Evolutionary conservation across 1,284 basidiomycete species (phyloP), one percentile per base, ranked within the genome.

Genomic region (Ceratobasidium papillatum): DNA sequence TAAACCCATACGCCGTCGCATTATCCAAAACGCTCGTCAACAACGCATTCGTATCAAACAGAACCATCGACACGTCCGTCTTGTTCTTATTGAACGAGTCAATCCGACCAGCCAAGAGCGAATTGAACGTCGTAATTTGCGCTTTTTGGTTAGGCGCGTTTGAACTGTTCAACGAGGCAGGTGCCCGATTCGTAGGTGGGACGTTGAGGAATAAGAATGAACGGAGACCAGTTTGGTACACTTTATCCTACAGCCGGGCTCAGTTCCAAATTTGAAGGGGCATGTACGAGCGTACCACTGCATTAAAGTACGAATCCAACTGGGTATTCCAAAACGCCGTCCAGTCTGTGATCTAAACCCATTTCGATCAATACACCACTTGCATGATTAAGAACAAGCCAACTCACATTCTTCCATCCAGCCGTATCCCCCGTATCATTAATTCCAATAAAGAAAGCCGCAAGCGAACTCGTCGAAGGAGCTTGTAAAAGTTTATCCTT

Each of bases 401-500:
- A 3, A 76, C 80, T 30, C 77, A 87, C 86, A 9, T 85, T 85
- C 5, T 81, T 77, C 77, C 86, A 87, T 56, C 79, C 79, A n/a
- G 84, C 74, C 0, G 85, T 84, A 78, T 88, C 87, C 2, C 86
- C 86, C 0, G 87, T 87, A 77, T 88, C 87, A 78, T 88, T 88
- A 66, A 88, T 88, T 4, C 87, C 87, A 74, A 88, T 88, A 86
- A 86, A 89, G 87, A 87, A 89, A 1, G 83, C 82, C 2, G 86
- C 85, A 41, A 88, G 78, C 0, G 87, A 87, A 74, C 85, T 79
- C 34, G 78, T 80, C 0, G 79, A 61, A 7, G 85, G 85, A 32
- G 32, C 68, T 71, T 61, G 14, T 12, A 71, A 30, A 14, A 71
- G 25, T 11, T 61, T 47, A 41, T 61, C 56, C 14, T 61, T 58